Base-by-base conservation (phyloP, 495 filamentous ascomycete genomes). In the Penicillium cataractarum region DNA sequence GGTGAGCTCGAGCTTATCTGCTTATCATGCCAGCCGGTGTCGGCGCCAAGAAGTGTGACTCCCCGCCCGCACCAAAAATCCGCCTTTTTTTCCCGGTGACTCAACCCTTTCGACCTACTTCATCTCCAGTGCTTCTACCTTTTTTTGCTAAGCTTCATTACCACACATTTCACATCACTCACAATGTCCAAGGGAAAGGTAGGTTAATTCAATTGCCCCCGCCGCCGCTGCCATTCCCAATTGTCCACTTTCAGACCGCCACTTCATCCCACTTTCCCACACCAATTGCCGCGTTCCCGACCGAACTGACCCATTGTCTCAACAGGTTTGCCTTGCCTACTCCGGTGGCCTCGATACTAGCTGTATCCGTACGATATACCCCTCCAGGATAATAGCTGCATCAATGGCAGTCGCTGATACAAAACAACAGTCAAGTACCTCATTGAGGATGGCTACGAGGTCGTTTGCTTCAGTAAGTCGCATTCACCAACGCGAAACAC, bases 391-490 rank as follows among this genome's bases (percentile, higher is more conserved):
- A 54, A 22, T 32, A 35, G 29, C 48, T 61, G 42, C 17, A 10
- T 17, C 57, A 55, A 65, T 66, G 26, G 29, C 44, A 19, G 15
- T 61, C 66, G 46, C 66, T 67, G 64, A 74, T 60, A 48, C 27
- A n/a, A 48, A 26, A 39, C 13, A 54, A 44, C 55, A 76, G 73
- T 87, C 58, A 81, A 82, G 71, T 90, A 86, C 85, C 81, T 89
- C 60, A 84, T 89, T 60, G 86, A 90, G 70, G 76, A 91, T 71
- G 84, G 82, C 54, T 90, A 90, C 75, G 86, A 87, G 58, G 87
- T 89, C 60, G 81, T 89, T 44, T 85, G 82, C 69, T 89, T 87
- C 76, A 85, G 82, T 84, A 72, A 75, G 79, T 75, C 21, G 21
- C 29, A 31, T 31, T 33, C 55, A 15, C 35, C n/a, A 37, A 17